These are phyloP conservation scores for Phyllostachys edulis DNA, from an alignment of 176 grass and related monocot species.

Conservation along the genomic window DNA sequence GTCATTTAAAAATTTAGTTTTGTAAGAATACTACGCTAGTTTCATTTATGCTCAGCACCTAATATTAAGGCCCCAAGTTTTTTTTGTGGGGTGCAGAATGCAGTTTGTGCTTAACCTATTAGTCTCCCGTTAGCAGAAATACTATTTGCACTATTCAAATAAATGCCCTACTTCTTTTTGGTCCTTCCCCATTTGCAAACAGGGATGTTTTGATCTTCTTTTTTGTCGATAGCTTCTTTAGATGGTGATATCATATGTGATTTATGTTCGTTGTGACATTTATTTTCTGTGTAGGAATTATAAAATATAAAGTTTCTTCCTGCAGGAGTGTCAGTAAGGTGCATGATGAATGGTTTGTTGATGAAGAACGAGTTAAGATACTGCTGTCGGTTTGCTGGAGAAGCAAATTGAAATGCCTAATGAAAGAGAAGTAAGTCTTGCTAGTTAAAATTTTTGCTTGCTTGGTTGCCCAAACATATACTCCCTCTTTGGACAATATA, in stretches of 20 bases:
- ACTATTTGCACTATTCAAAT: neutral
- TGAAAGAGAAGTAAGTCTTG: constrained; percentile 74
- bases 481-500: neutral
- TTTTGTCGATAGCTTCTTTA: constrained; percentile 1
- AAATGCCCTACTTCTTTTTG: neutral
- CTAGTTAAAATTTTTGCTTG: constrained; percentile 31
- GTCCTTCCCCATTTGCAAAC: constrained; percentile 6
- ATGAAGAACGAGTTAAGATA: constrained; percentile 92
- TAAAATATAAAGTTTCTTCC: constrained; percentile 35
- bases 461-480: constrained; percentile 12
- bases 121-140: neutral
- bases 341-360: constrained; percentile 98
- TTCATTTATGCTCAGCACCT: neutral
- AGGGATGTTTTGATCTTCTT: neutral
- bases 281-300: constrained; percentile 1
- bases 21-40: neutral
- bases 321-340: constrained; percentile 97
- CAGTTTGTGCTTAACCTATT: neutral
- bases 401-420: constrained; percentile 59
- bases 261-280: constrained; percentile 13
- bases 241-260: neutral
- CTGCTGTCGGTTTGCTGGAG: constrained; percentile 76
- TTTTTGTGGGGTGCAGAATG: neutral
- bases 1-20: neutral
- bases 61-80: neutral